Conservation (phyloP, 2,329 filamentous ascomycete species). For the Ceratocystis harringtonii region DNA sequence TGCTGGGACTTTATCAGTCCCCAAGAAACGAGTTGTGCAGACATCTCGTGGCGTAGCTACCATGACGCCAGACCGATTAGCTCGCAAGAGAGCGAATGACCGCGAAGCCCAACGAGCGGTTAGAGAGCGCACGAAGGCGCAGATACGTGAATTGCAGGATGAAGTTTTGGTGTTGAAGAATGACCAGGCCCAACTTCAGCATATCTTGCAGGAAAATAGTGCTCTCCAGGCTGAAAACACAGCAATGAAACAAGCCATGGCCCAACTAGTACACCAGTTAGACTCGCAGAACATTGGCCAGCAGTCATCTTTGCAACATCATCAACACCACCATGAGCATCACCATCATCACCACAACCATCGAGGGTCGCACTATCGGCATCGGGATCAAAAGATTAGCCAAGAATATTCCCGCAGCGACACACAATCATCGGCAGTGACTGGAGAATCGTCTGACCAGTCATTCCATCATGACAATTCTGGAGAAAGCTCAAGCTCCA, state of each 20-base stretch:
- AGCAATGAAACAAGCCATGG: conserved; percentile 45
- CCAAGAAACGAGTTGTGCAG: conserved; percentile 10
- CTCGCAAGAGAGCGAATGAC: conserved; percentile 48
- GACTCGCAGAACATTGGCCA: conserved; percentile 10
- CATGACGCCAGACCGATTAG: conserved; percentile 58
- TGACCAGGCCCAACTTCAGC: conserved; percentile 49
- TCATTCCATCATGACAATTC: background rate
- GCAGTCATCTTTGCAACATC: background rate
- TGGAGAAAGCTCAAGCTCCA: background rate
- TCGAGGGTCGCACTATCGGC: conserved; percentile 3
- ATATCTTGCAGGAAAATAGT: conserved; percentile 60
- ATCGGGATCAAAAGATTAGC: conserved; percentile 2
- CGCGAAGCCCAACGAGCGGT: conserved; percentile 77
- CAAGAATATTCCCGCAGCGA: background rate
- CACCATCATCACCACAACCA: conserved; percentile 13
- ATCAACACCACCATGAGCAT: conserved; percentile 12
- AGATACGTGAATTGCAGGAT: conserved; percentile 50
- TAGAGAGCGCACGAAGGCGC: conserved; percentile 63
- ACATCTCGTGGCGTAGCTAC: conserved; percentile 34
- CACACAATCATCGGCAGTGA: background rate
- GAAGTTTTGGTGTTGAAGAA: conserved; percentile 15
- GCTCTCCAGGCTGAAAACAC: conserved; percentile 64
- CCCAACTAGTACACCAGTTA: conserved; percentile 13
- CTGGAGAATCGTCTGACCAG: background rate
- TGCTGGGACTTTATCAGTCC: conserved; percentile 10